Conservation (phyloP, 108 stramenopile species). For the Parmales sp. region DNA sequence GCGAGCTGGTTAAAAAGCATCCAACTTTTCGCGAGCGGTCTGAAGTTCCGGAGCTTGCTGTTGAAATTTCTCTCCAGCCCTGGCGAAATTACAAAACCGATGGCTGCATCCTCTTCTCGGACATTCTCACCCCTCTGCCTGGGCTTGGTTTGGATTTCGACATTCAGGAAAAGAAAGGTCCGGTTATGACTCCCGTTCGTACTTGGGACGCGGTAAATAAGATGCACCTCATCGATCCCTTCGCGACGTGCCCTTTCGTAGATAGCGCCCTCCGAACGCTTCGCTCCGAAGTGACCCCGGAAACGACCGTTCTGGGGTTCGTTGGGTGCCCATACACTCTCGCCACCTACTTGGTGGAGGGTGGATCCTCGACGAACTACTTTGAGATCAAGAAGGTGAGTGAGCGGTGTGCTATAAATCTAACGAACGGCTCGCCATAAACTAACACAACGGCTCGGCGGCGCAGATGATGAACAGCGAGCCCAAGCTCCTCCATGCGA, state of each 20-base stretch:
- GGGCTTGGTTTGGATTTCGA: slow-evolving; percentile 90
- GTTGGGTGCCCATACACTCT: slow-evolving; percentile 98
- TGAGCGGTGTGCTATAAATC: no score
- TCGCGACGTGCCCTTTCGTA: slow-evolving; percentile 71
- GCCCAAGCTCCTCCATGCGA: slow-evolving; percentile 72
- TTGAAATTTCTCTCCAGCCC: slow-evolving; percentile 93
- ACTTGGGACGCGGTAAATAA: slow-evolving; percentile 14
- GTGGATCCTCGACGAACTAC: slow-evolving; percentile 85
- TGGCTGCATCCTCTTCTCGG: slow-evolving; percentile 94
- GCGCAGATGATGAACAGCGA: slow-evolving; percentile 45
- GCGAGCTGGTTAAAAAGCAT: slow-evolving; percentile 88
- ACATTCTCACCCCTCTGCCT: slow-evolving; percentile 94
- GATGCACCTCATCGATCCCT: slow-evolving; percentile 77
- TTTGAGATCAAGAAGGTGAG: slow-evolving; percentile 88
- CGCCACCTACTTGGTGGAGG: slow-evolving; percentile 93
- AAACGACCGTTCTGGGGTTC: slow-evolving; percentile 95
- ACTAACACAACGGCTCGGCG: no score
- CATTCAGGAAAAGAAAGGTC: slow-evolving; percentile 55
- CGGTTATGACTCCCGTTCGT: slow-evolving; percentile 19
- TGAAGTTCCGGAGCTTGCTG: slow-evolving; percentile 94
- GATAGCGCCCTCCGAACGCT: slow-evolving; percentile 76
- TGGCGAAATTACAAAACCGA: slow-evolving; percentile 90
- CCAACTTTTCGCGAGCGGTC: slow-evolving; percentile 87
- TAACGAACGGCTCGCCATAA: no score
- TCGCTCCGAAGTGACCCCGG: slow-evolving; percentile 63